Evolutionary conservation across 1,139 yeast genomes (phyloP).

Genomic region (Taphrina wiesneri): DNA sequence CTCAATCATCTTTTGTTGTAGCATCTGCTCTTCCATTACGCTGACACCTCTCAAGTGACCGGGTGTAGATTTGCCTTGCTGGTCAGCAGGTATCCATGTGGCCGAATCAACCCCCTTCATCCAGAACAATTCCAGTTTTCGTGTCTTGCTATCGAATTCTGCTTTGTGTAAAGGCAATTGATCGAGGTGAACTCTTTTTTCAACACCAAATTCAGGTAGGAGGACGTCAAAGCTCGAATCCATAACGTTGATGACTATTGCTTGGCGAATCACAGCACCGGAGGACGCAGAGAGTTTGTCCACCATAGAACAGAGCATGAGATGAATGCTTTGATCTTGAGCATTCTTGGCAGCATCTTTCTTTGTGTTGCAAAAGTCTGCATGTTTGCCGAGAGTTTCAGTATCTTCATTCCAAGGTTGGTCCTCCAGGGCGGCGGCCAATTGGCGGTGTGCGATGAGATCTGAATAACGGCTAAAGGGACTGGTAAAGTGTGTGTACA

Average conservation of each 20-base stretch:
- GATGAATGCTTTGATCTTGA: constrained; percentile 91
- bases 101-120: constrained; percentile 89
- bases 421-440: constrained; percentile 62
- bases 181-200: constrained; percentile 96
- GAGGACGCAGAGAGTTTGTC: constrained; percentile 73
- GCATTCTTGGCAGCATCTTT: constrained; percentile 92
- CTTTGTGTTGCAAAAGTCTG: constrained; percentile 92
- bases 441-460: constrained; percentile 86
- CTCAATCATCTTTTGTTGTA: constrained; percentile 36
- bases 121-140: constrained; percentile 84
- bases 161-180: constrained; percentile 91
- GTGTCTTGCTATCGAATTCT: constrained; percentile 68
- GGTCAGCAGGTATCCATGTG: constrained; percentile 83
- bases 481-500: constrained; percentile 90
- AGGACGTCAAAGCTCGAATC: constrained; percentile 95
- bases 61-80: constrained; percentile 72
- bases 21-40: constrained; percentile 45
- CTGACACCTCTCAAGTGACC: constrained; percentile 76
- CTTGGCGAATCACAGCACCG: constrained; percentile 73
- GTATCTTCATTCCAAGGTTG: constrained; percentile 53
- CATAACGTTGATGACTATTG: constrained; percentile 86
- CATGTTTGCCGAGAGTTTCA: constrained; percentile 73
- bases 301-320: constrained; percentile 78
- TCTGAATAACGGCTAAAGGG: constrained; percentile 93
- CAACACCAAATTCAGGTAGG: constrained; percentile 93